Evolutionary conservation across 306 rosid species (phyloP), one percentile per base, ranked within the genome.

Genomic region (Sicyos baderoa): DNA sequence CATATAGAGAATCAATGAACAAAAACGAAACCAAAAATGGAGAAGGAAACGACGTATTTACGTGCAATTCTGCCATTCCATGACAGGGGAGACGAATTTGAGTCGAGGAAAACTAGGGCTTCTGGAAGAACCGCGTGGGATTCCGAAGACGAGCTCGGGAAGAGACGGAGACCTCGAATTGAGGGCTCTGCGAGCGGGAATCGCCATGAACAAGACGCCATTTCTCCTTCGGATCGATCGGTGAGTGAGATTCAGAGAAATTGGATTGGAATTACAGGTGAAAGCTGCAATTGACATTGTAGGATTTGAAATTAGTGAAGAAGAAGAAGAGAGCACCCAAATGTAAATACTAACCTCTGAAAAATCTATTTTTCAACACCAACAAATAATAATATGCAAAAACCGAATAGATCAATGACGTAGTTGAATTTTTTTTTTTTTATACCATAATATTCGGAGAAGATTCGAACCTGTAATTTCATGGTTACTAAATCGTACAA

Each of bases 41-140:
- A 14, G 29, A 63, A 42, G 18, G 53, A 42, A 5, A 40, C 12
- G 17, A 7, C 11, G 62, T 23, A 61, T 58, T 75, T 85, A 89
- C 98, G 88, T 85, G 94, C 90, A 89, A 82, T 89, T 91, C 85
- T 90, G 96, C 98, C 98, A 93, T 80, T 88, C 75, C 98, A 93
- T 93, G 76, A 89, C 89, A 42, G 97, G 87, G 58, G 88, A 77
- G 72, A 79, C 16, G 60, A 77, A 73, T 65, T 82, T 85, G 76
- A 72, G 61, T 56, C 70, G 82, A 51, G 72, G 84, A 75, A 19
- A 58, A 50, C 66, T 53, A 4, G 93, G 71, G 76, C 48, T 25
- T 45, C 35, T 29, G 35, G 35, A 29, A 35, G 42, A 35, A 35
- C 77, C 63, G 53, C 75, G 59, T 57, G 85, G 74, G 77, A 71